Base-by-base conservation (phyloP, 306 rosid genomes). In the Oemleria cerasiformis region DNA sequence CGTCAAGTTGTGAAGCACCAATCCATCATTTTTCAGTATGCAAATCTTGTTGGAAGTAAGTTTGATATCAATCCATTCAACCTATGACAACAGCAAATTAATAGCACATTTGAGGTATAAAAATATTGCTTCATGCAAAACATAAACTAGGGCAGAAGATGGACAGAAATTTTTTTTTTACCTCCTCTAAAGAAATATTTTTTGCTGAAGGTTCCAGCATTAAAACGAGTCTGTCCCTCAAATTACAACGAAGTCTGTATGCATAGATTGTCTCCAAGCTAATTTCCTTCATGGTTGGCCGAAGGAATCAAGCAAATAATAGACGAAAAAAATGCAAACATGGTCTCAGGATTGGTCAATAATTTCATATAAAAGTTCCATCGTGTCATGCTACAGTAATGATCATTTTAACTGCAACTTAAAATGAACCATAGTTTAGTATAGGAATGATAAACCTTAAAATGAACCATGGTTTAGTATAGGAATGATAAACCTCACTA, bases 1-100 rank as follows among this genome's bases (percentile, higher is more conserved):
- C 38, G 82, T 64, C 68, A 80, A 74, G 66, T 73, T 76, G 72
- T 76, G 92, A 67, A 83, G 80, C 63, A 87, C 79, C 81, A 94
- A 74, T 68, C 83, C 92, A 61, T 89, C 83, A 75, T 83, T 92
- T 81, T 85, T 94, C 83, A 94, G 78, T 76, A 94, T 81, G 95
- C 96, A 94, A 76, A 94, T 85, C 90, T 86, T 91, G 73, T 91
- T 86, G 3, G 79, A 80, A 43, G 86, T 70, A 77, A 94, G 72
- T 79, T 89, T 89, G 69, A 86, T 92, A 78, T 94, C 98, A 76
- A 91, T 79, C 79, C 97, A 91, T 65, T 82, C 87, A 75, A 84
- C 96, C 98, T 90, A 54, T 79, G 48, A 78, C 34, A 73, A 88
- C 74, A 82, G 57, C 54, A 77, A 79, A 75, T 81, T 19, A 64